Evolutionary conservation across 2,329 filamentous ascomycete genomes (phyloP).

Genomic region (Aureobasidium leucospermi): DNA sequence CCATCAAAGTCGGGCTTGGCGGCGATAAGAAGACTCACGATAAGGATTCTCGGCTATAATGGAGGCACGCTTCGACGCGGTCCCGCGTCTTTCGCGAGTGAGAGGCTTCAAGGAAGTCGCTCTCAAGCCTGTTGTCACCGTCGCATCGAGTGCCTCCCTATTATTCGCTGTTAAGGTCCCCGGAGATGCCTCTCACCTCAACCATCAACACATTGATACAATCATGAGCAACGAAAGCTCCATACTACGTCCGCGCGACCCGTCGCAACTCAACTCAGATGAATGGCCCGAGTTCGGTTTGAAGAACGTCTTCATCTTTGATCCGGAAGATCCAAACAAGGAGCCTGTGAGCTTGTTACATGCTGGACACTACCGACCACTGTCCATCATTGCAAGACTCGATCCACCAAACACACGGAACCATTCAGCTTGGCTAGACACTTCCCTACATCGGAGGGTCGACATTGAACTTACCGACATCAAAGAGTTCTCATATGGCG

Average conservation of each 20-base stretch:
- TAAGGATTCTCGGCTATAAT: neutral
- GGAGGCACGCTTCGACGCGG: constrained; percentile 20
- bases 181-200: neutral
- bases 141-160: neutral
- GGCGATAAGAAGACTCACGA: neutral
- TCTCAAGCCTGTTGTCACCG: neutral
- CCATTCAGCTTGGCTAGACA: constrained; percentile 18
- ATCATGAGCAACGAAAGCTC: constrained; percentile 23
- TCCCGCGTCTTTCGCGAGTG: neutral
- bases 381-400: constrained; percentile 54
- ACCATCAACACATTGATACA: neutral
- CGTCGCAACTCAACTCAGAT: constrained; percentile 31
- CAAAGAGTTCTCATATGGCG: constrained; percentile 40
- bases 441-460: constrained; percentile 11
- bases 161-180: neutral
- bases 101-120: neutral
- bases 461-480: constrained; percentile 50
- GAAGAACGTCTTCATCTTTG: constrained; percentile 53
- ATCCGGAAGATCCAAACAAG: constrained; percentile 39
- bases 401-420: constrained; percentile 42
- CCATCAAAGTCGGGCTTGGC: constrained; percentile 3
- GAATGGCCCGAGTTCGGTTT: constrained; percentile 58
- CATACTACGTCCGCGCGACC: constrained; percentile 35
- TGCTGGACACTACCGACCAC: constrained; percentile 53
- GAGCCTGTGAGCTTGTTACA: constrained; percentile 52